Evolutionary conservation across 164 flowering plant species (phyloP).

Genomic region (Chimonanthus salicifolius): DNA sequence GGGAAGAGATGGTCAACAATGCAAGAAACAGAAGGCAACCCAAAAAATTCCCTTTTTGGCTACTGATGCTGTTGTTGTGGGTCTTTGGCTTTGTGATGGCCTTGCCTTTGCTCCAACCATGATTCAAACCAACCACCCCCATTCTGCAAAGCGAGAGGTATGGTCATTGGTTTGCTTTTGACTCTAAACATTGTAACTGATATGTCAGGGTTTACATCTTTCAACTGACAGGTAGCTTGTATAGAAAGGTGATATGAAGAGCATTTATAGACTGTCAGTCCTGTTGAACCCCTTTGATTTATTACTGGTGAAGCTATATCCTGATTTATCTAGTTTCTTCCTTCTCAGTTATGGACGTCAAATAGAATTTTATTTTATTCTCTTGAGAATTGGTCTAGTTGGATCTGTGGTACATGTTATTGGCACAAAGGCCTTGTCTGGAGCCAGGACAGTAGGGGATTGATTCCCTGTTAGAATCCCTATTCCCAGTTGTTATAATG

Average conservation of each 20-base stretch:
- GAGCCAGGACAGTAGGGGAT: no score
- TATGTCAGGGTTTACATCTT: background rate
- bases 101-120: constrained; percentile 75
- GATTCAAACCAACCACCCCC: constrained; percentile 10
- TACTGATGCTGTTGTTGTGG: constrained; percentile 62
- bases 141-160: background rate
- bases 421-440: no score
- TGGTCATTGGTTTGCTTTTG: background rate
- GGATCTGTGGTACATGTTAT: no score
- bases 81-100: constrained; percentile 78
- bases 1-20: constrained; percentile 26
- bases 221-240: constrained; percentile 7
- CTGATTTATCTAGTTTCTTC: no score
- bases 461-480: no score
- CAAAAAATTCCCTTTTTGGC: constrained; percentile 60
- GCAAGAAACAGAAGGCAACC: constrained; percentile 36
- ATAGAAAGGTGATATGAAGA: background rate
- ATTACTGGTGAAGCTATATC: no score
- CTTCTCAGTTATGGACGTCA: no score
- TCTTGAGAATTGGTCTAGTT: no score
- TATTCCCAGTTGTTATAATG: no score
- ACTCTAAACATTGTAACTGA: background rate
- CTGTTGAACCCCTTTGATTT: no score
- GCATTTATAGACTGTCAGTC: background rate
- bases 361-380: no score